These are phyloP conservation scores for Calocera viscosa DNA, from an alignment of 768 basidiomycete genomes.

Conservation along the genomic window DNA sequence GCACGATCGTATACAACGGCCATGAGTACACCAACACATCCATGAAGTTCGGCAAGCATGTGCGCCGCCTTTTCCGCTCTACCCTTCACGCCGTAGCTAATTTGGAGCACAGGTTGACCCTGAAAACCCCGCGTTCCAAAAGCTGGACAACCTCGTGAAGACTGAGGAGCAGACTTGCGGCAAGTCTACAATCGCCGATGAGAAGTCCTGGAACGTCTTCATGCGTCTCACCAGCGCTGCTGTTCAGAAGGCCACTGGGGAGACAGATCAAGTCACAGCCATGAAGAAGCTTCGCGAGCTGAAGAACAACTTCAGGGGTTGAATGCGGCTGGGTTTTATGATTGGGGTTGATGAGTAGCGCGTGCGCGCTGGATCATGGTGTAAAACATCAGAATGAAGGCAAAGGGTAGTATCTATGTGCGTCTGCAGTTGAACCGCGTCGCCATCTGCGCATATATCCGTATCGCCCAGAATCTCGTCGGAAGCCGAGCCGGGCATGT, in stretches of 20 bases:
- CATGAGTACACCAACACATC: conserved; percentile 83
- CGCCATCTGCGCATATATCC: background rate
- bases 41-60: conserved; percentile 46
- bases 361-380: background rate
- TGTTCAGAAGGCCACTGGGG: conserved; percentile 44
- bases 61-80: background rate
- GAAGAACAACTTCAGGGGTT: conserved; percentile 77
- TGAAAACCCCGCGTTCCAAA: conserved; percentile 45
- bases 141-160: conserved; percentile 46
- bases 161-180: conserved; percentile 60
- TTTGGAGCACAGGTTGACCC: conserved; percentile 38
- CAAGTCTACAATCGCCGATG: conserved; percentile 78
- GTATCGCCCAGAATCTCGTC: background rate
- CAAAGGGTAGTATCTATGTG: background rate
- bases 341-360: background rate
- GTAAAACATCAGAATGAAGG: background rate
- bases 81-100: background rate
- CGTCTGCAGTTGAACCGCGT: background rate
- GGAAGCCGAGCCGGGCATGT: background rate
- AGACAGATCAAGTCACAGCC: conserved; percentile 40
- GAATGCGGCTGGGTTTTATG: conserved; percentile 19
- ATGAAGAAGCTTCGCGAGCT: conserved; percentile 65
- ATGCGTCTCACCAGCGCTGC: conserved; percentile 60
- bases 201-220: conserved; percentile 92
- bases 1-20: conserved; percentile 74